Base-by-base conservation (phyloP, 768 basidiomycete genomes). In the Paxillus involutus region DNA sequence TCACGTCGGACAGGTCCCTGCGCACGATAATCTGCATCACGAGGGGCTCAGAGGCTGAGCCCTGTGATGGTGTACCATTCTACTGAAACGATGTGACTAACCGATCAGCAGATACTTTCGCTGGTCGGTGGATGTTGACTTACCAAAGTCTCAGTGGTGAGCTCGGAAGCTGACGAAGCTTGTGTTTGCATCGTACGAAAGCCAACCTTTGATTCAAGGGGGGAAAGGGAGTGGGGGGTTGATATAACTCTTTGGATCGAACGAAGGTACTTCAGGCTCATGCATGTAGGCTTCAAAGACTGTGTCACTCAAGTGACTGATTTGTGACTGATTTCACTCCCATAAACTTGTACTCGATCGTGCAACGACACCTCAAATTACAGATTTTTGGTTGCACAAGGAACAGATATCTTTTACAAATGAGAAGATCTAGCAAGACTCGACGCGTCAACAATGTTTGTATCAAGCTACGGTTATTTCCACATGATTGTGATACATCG, bases 1-100 rank as follows among this genome's bases (percentile, higher is more conserved):
- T 58, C 41, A 76, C 77, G 37, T 75, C 73, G 21, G 75, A 70
- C 33, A 78, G 64, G 51, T 77, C 77, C 40, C 73, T 63, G 42
- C 77, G 66, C 6, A 78, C 75, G 39, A 78, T 59, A 16, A 78
- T 73, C 60, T 78, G 77, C 75, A 78, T 78, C 37, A 72, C 65
- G 16, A 77, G 63, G 2, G 72, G 68, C 12, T 55, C 65, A 4
- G 26, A 1, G n/a, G 35, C 33, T 4, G 55, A 30, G 8, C 16
- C 40, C 35, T 52, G 51, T 8, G 40, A 42, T 24, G 40, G 3
- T 2, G 19, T 6, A 39, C 26, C 17, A 13, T 49, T 51, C 56
- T 57, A 32, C 26, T 7, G 19, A 11, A 8, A 39, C 12, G 13
- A 6, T 26, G 37, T 14, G 36, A 9, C 6, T 14, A n/a, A 42